phyloP scores from a whole-genome alignment of 768 basidiomycete genomes.

The Podaxis sp. region DNA sequence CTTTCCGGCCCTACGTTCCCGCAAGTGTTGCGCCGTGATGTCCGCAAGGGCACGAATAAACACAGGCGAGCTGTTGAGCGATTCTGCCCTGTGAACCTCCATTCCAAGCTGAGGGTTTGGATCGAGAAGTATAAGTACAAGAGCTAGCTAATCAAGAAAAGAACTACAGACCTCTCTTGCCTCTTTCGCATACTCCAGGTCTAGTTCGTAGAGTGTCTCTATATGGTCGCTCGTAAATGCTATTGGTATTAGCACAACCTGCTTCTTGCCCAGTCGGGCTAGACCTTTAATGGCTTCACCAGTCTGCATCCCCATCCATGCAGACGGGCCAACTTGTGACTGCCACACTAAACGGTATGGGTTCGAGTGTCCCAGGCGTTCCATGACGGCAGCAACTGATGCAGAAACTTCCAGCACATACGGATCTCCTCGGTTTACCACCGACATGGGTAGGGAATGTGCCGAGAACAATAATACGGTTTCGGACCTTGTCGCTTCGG shows the following conservation, averaged over 20 bases:
- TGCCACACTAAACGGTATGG: conserved; percentile 98
- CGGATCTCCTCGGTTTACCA: conserved; percentile 98
- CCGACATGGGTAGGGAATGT: conserved; percentile 96
- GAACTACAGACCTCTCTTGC: conserved; percentile 72
- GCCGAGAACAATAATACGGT: conserved; percentile 93
- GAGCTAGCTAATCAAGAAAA: conserved; percentile 19
- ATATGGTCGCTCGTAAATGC: conserved; percentile 99
- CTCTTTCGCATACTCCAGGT: conserved; percentile 90
- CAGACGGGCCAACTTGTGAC: conserved; percentile 93
- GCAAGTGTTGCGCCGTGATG: conserved; percentile 79
- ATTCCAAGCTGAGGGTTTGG: conserved; percentile 73
- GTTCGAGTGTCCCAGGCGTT: conserved; percentile 72
- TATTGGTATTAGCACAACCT: conserved; percentile 85
- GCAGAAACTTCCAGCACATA: conserved; percentile 95
- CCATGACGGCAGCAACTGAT: conserved; percentile 92
- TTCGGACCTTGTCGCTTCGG: conserved; percentile 65
- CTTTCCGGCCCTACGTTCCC: conserved; percentile 55
- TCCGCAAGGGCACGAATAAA: conserved; percentile 96
- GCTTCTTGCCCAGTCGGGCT: conserved; percentile 72
- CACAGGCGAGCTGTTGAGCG: conserved; percentile 93
- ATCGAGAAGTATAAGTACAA: conserved; percentile 18
- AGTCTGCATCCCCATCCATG: conserved; percentile 99
- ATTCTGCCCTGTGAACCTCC: conserved; percentile 84
- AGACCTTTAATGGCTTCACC: conserved; percentile 87
- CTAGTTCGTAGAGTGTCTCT: conserved; percentile 96